phyloP scores from a whole-genome alignment of 768 basidiomycete genomes.

The Gymnopilus junonius region DNA sequence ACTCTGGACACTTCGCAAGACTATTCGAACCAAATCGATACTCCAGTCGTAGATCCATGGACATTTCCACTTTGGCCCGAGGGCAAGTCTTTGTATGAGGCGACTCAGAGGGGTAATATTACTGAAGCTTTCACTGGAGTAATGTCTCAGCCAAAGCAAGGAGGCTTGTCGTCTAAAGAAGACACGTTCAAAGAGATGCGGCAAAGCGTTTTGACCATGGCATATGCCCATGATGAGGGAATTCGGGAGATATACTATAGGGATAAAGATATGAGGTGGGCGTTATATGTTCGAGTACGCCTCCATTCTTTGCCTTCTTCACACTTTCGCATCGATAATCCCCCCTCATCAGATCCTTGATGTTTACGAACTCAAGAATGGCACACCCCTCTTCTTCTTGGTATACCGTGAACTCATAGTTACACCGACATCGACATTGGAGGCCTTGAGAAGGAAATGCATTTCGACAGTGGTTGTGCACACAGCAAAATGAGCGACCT shows the following conservation, averaged over 20 bases:
- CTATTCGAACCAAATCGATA: slow-evolving; percentile 20
- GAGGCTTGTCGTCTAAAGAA: slow-evolving; percentile 21
- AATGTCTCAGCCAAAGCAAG: slow-evolving; percentile 17
- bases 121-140: slow-evolving; percentile 22
- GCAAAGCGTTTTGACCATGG: slow-evolving; percentile 30
- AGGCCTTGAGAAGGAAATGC: slow-evolving; percentile 7
- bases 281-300: slow-evolving; percentile 29
- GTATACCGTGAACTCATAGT: slow-evolving; percentile 28
- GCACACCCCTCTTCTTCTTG: slow-evolving; percentile 29
- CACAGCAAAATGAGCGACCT: slow-evolving; percentile 27
- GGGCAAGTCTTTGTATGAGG: slow-evolving; percentile 20
- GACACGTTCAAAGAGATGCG: slow-evolving; percentile 37
- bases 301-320: neutral
- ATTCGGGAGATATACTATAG: slow-evolving; percentile 23
- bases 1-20: slow-evolving; percentile 34
- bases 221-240: slow-evolving; percentile 22
- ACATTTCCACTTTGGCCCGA: slow-evolving; percentile 20
- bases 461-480: slow-evolving; percentile 4
- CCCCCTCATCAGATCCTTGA: slow-evolving; percentile 25
- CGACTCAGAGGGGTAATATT: slow-evolving; percentile 26
- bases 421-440: slow-evolving; percentile 17
- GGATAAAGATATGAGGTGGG: slow-evolving; percentile 25
- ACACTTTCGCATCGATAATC: too few relatives aligned
- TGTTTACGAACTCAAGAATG: slow-evolving; percentile 23
- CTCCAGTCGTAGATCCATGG: slow-evolving; percentile 16